Conservation (phyloP, 164 flowering plant species). For the Houttuynia cordata region DNA sequence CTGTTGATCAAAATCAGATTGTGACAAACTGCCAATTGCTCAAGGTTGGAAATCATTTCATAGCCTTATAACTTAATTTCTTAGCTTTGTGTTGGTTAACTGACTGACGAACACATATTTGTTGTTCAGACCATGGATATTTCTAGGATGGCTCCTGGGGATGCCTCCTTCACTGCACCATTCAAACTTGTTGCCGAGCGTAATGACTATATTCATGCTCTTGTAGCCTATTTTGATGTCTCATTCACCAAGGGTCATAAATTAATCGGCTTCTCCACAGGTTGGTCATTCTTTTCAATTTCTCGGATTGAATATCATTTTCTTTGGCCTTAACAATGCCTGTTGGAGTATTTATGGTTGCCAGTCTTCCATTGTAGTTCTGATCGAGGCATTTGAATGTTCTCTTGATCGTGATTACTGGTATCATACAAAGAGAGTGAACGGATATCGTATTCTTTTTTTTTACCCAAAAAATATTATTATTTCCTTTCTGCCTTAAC, state of each 20-base stretch:
- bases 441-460: too few relatives aligned
- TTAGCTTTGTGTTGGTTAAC: neutral
- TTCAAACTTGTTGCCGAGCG: conserved; percentile 91
- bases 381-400: too few relatives aligned
- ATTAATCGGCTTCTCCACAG: conserved; percentile 87
- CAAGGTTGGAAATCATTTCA: conserved; percentile 34
- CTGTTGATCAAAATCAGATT: conserved; percentile 86
- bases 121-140: conserved; percentile 82
- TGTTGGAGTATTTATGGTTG: too few relatives aligned
- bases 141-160: conserved; percentile 83
- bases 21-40: conserved; percentile 82
- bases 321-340: neutral
- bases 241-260: conserved; percentile 89
- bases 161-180: conserved; percentile 89
- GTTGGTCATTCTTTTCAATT: conserved; percentile 17
- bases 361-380: too few relatives aligned
- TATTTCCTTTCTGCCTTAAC: too few relatives aligned
- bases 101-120: neutral
- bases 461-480: too few relatives aligned
- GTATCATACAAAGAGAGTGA: too few relatives aligned
- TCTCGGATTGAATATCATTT: neutral
- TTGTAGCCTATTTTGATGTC: conserved; percentile 95
- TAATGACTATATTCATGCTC: conserved; percentile 89
- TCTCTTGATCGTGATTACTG: too few relatives aligned
- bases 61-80: neutral